These are phyloP conservation scores for Mycena sp. DNA, from an alignment of 1,284 basidiomycete species.

Conservation along the genomic window DNA sequence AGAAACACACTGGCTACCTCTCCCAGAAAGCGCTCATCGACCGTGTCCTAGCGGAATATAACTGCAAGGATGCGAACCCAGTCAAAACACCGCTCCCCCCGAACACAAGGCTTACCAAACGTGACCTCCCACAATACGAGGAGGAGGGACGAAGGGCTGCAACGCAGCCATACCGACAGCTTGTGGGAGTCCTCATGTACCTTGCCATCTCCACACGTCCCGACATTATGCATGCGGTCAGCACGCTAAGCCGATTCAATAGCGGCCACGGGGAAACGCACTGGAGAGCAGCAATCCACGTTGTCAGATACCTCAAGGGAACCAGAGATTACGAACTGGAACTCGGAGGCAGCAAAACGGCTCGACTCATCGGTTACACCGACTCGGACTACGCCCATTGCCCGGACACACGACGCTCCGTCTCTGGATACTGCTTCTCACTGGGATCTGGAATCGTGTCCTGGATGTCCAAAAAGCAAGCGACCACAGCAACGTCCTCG, in stretches of 20 bases:
- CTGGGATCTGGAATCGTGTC: constrained; percentile 14
- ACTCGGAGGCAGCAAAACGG: not conserved
- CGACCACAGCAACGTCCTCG: constrained; percentile 15
- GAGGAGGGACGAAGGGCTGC: constrained; percentile 7
- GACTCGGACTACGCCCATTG: constrained; percentile 25
- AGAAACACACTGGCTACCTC: not conserved
- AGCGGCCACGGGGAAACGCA: not conserved
- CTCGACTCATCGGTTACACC: constrained; percentile 8
- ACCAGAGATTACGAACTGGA: constrained; percentile 11
- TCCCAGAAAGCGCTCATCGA: constrained; percentile 15
- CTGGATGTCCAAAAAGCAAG: constrained; percentile 22
- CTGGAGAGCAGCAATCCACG: constrained; percentile 12
- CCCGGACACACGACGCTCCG: constrained; percentile 12
- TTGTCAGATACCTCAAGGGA: constrained; percentile 23
- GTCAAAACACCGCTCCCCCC: constrained; percentile 13
- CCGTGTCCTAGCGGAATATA: not conserved
- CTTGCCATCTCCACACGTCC: constrained; percentile 14
- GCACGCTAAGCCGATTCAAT: constrained; percentile 9
- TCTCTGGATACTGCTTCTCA: constrained; percentile 16
- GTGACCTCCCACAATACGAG: constrained; percentile 13
- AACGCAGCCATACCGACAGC: constrained; percentile 5
- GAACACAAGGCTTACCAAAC: constrained; percentile 12
- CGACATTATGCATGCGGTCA: constrained; percentile 17
- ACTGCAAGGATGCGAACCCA: constrained; percentile 8
- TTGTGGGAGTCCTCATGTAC: constrained; percentile 19